Evolutionary conservation across 768 basidiomycete genomes (phyloP), one percentile per base, ranked within the genome.

Genomic region (Boletus sensibilis): DNA sequence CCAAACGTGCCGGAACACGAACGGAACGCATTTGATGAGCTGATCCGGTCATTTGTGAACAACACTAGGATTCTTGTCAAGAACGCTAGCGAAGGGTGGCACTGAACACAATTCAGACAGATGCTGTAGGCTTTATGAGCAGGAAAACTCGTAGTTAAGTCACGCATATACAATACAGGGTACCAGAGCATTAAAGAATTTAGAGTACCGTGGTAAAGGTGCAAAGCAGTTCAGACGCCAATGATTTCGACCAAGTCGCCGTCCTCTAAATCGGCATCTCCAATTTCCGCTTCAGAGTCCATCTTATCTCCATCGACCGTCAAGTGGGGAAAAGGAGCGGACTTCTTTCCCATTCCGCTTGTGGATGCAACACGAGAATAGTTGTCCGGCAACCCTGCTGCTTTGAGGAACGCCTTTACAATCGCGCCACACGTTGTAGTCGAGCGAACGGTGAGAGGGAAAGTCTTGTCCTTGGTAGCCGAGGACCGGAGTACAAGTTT

Each of bases 41-140:
- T 97, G 56, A 85, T 99, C 42, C 85, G 91, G 45, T 92, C 90
- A 14, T 91, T 97, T 61, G 86, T 99, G 48, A 97, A 98, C 66
- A 95, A 97, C 61, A 85, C 92, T 4, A 81, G 97, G 58, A 94
- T 97, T 73, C 72, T 98, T 45, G 86, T 87, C 50, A 83, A 91
- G 63, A 97, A 96, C 72, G 82, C 83, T 6, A 76, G 60, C 12
- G 82, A 79, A n/a, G 75, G 75, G 27, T 83, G 78, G 81, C 72
- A 67, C 18, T 66, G 43, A 63, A 23, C 41, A 35, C 25, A 18
- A 18, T 4, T 51, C 33, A 3, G n/a, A 29, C 20, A 34, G 16
- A n/a, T 48, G 46, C 27, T 29, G 35, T 48, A 41, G 29, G 35
- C n/a, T 37, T 52, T 38, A 21, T 37, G 27, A 50, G 13, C 23